Base-by-base conservation (phyloP, 305 asterid genomes). In the Rubia peregrina region DNA sequence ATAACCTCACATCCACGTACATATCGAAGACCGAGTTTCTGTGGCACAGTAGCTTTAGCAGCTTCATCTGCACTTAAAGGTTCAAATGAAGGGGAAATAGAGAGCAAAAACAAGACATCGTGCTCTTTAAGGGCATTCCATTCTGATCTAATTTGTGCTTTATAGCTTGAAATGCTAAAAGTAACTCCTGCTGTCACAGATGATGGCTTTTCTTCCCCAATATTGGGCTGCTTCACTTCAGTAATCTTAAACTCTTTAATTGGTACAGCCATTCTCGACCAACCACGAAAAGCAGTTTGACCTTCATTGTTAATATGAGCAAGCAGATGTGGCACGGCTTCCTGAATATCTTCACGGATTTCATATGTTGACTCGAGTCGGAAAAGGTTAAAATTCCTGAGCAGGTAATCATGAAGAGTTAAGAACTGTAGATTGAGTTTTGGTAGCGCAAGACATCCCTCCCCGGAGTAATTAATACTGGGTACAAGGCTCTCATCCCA, bases 401-500 rank as follows among this genome's bases (percentile, higher is more conserved):
- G 95, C 74, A 94, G 95, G 83, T 94, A 94, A 83, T 94, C 98
- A 68, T 94, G 98, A 71, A 94, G 92, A 56, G 98, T 94, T 77
- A 94, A 77, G 77, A 94, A 94, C 83, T 94, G 98, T 68, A 94
- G 82, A 83, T 94, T 94, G 64, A 94, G 97, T 79, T 94, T 94
- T 9, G 98, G 98, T 74, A 94, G 97, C 64, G 98, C 98, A 83
- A 94, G 83, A 80, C 98, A 94, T 78, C 98, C 98, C 87, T 94
- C 98, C 38, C 98, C 98, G 55, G 98, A 88, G 87, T 91, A 94
- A 85, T 94, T 88, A 80, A 94, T 91, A 80, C 97, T 94, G 24
- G 98, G 98, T 64, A 94, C 98, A 72, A 94, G 97, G 83, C 98
- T 94, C 80, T 89, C 98, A 78, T 94, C 98, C 98, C 98, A 94